These are phyloP conservation scores for Fusarium sublunatum DNA, from an alignment of 2,329 filamentous ascomycete genomes.

Conservation along the genomic window DNA sequence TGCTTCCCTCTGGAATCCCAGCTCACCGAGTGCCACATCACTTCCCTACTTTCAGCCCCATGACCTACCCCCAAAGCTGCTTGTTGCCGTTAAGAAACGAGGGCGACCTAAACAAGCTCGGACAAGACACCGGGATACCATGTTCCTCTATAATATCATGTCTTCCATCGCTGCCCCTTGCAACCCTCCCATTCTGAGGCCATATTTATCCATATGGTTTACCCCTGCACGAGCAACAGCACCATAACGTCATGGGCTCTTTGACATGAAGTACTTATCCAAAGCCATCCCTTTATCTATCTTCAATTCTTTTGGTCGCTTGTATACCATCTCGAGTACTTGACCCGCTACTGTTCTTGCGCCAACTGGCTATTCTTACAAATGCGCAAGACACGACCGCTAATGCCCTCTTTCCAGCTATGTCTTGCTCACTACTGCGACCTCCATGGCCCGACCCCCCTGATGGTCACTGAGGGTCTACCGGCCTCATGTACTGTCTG, in stretches of 20 bases:
- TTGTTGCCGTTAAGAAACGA: conserved; percentile 35
- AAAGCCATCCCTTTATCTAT: conserved; percentile 30
- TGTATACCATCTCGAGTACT: conserved; percentile 9
- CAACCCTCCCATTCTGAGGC: conserved; percentile 22
- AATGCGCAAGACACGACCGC: conserved; percentile 48
- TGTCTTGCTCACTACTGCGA: conserved; percentile 79
- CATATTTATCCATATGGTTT: conserved; percentile 29
- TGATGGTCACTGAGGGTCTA: conserved; percentile 76
- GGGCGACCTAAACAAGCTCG: conserved; percentile 27
- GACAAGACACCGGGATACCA: conserved; percentile 34
- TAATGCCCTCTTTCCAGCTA: conserved; percentile 63
- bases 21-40: conserved; percentile 48
- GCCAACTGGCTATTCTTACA: conserved; percentile 20
- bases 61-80: conserved; percentile 42
- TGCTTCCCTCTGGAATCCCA: conserved; percentile 35
- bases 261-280: conserved; percentile 35
- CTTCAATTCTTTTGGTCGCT: conserved; percentile 19
- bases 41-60: conserved; percentile 40
- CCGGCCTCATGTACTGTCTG: conserved; percentile 70
- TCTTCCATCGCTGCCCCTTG: conserved; percentile 27
- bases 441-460: conserved; percentile 73
- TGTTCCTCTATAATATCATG: conserved; percentile 30
- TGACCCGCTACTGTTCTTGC: conserved; percentile 7
- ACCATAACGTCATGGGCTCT: conserved; percentile 40
- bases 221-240: conserved; percentile 29